A percentile compares a stretch with the other conserved stretches of the same genome.
These are phyloP conservation scores for Coriaria nepalensis DNA, from an alignment of 306 rosid species.

Conservation along the genomic window DNA sequence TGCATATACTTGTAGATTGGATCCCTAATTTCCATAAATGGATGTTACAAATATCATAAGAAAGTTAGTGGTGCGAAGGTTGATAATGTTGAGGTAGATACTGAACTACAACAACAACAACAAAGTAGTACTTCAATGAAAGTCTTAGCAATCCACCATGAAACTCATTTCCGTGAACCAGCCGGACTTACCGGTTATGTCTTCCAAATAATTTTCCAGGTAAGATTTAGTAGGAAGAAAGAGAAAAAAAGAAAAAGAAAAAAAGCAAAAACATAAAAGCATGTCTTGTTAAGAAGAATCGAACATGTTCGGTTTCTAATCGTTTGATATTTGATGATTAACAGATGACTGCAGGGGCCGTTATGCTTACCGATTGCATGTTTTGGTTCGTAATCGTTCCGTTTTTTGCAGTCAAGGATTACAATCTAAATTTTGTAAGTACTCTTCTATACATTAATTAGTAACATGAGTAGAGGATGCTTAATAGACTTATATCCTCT, in stretches of 20 bases:
- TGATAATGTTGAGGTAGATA: conserved; percentile 54
- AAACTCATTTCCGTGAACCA: conserved; percentile 31
- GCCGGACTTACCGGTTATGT: conserved; percentile 74
- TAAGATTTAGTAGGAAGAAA: conserved; percentile 6
- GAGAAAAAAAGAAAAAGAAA: too few relatives aligned
- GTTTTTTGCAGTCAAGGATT: conserved; percentile 45
- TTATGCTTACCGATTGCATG: conserved; percentile 50
- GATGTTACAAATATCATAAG: conserved; percentile 69
- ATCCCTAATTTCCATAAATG: conserved; percentile 63
- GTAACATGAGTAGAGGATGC: too few relatives aligned
- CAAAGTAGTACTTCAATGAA: conserved; percentile 27
- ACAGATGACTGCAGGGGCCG: conserved; percentile 85
- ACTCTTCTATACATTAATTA: neutral
- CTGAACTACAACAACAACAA: conserved; percentile 50
- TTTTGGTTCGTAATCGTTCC: conserved; percentile 61
- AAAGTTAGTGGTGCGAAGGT: conserved; percentile 74
- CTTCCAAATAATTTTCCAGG: conserved; percentile 89
- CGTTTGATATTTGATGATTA: neutral
- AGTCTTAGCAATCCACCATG: conserved; percentile 16
- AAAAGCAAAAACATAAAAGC: neutral
- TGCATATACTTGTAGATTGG: conserved; percentile 48
- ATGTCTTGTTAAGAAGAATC: neutral
- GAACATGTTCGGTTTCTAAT: neutral
- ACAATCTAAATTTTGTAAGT: conserved; percentile 44
- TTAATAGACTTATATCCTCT: too few relatives aligned